phyloP scores from a whole-genome alignment of 306 rosid species.

The Medicago lupulina region DNA sequence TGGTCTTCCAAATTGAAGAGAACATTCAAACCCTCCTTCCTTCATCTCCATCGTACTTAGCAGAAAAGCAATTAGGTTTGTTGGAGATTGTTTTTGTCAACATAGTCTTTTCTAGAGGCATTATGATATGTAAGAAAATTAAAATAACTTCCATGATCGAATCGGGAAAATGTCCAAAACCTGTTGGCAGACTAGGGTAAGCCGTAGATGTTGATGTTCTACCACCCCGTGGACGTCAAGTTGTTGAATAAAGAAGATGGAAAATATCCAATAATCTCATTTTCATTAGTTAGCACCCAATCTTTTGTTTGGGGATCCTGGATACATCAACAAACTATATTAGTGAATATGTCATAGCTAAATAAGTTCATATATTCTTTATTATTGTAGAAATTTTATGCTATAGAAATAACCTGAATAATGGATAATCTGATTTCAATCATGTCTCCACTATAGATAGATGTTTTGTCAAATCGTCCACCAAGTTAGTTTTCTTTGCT shows the following conservation, averaged over 20 bases:
- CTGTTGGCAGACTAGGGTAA: neutral
- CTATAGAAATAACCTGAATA: neutral
- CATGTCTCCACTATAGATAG: neutral
- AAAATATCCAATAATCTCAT: neutral
- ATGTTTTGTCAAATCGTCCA: neutral
- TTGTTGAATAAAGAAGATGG: conserved; percentile 12
- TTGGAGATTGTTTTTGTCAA: too few relatives aligned
- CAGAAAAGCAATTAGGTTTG: too few relatives aligned
- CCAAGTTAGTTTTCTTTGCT: neutral
- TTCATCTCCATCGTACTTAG: too few relatives aligned
- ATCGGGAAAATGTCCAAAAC: conserved; percentile 16
- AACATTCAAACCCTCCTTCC: too few relatives aligned
- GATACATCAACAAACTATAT: neutral
- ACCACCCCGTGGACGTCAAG: neutral
- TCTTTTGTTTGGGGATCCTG: neutral
- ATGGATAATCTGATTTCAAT: fast-evolving
- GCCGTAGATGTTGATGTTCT: neutral
- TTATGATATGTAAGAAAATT: neutral
- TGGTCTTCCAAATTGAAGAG: conserved; percentile 1
- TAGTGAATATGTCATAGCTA: neutral
- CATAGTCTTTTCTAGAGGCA: fast-evolving
- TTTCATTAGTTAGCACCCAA: neutral
- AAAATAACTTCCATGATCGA: neutral
- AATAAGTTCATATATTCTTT: neutral
- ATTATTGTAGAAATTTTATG: neutral